Evolutionary conservation across 129 eudicot genomes (phyloP).

Genomic region (Silybum marianum): DNA sequence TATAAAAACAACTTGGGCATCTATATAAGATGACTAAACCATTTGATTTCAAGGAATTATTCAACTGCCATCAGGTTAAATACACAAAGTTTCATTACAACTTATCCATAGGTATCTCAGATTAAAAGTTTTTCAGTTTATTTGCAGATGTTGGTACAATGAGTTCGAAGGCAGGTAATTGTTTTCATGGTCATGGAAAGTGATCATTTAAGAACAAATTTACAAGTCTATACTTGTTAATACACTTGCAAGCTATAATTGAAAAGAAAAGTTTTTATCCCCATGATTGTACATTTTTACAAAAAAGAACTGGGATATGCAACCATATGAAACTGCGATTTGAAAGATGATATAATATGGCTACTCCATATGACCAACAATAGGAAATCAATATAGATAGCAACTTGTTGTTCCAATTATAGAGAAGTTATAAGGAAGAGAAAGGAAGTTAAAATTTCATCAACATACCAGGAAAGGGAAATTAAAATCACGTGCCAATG

Average conservation of each 20-base stretch:
- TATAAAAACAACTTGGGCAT: slow-evolving; percentile 88
- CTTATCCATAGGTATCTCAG: not conserved
- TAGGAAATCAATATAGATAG: no score
- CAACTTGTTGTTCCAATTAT: no score
- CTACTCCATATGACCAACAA: no score
- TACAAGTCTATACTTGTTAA: not conserved
- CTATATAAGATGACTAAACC: not conserved
- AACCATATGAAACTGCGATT: no score
- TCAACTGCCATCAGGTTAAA: slow-evolving; percentile 3
- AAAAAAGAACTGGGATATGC: no score
- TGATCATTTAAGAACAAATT: not conserved
- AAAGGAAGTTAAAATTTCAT: no score
- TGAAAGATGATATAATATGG: no score
- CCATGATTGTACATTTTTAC: not conserved
- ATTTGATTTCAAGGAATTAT: slow-evolving; percentile 1
- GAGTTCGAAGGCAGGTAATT: not conserved
- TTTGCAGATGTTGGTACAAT: slow-evolving; percentile 1
- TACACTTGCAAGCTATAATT: not conserved
- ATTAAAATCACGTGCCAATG: no score
- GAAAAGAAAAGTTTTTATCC: not conserved
- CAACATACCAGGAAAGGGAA: no score
- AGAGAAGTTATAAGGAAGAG: no score
- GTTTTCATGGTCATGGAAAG: not conserved
- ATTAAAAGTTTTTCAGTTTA: slow-evolving; percentile 38
- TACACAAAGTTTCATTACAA: not conserved